Base-by-base conservation (phyloP, 106 monocot genomes). In the Ottelia alismoides region DNA sequence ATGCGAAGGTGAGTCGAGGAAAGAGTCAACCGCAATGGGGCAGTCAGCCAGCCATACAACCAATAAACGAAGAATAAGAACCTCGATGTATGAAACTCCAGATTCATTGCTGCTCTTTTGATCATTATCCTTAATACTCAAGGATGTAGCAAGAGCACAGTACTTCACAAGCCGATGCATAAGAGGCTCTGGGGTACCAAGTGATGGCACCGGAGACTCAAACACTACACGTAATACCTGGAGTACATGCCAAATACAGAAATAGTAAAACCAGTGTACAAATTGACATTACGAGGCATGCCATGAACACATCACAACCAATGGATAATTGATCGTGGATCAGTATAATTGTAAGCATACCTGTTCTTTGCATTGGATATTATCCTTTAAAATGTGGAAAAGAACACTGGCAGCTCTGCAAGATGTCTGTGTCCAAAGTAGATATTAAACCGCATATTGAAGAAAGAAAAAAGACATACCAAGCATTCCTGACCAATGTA, bases 401-500 rank as follows among this genome's bases (percentile, higher is more conserved):
- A 98, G 98, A 75, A 90, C 77, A 69, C 98, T 75, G 20, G 90
- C 68, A 72, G 98, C 90, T 82, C 85, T 76, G 54, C 69, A 82
- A 70, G 79, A 80, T 53, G 76, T 72, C 98, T 98, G 79, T 98
- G 79, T n/a, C n/a, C n/a, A n/a, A n/a, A n/a, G n/a, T n/a, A n/a
- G n/a, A n/a, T n/a, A n/a, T n/a, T n/a, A n/a, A n/a, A n/a, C n/a
- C n/a, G n/a, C n/a, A n/a, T n/a, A n/a, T n/a, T n/a, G n/a, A n/a
- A n/a, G n/a, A n/a, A n/a, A n/a, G n/a, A n/a, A n/a, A n/a, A n/a
- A n/a, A n/a, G n/a, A n/a, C n/a, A n/a, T n/a, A n/a, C n/a, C n/a
- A n/a, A n/a, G n/a, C n/a, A n/a, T n/a, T n/a, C n/a, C n/a, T n/a
- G n/a, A n/a, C n/a, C n/a, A n/a, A n/a, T n/a, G n/a, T n/a, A n/a